Evolutionary conservation across 148 eudicot genomes (phyloP), one percentile per base, ranked within the genome.

Genomic region (Chenopodium formosanum): DNA sequence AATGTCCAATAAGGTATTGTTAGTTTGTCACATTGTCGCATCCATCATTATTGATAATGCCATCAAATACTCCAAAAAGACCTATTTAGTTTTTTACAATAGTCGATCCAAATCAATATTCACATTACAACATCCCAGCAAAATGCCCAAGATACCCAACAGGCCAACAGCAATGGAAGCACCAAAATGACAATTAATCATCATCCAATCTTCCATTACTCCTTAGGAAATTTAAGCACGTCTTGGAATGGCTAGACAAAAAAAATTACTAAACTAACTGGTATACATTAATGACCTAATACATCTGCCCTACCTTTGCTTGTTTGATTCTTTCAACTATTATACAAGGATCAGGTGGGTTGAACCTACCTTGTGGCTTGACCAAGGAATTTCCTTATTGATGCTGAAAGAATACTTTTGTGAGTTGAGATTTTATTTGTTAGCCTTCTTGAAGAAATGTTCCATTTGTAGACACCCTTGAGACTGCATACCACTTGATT

Each of bases 391-490:
- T 62, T 4, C 23, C n/a, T 62, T 62, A 11, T 9, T 7, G n/a
- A 62, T 20, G n/a, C 66, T 20, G 9, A 22, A 4, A 22, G 25
- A 20, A 62, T 58, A 20, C 66, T 31, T 8, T 1, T 44, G 27
- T 46, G 74, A 64, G 44, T 40, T 40, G 44, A 40, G 44, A 40
- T 7, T 22, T 58, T 65, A 85, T 67, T 76, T 78, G 63, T 16
- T 78, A 74, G 89, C 83, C 86, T 83, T 91, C 46, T 87, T 86
- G 70, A 94, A 94, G 85, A 91, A 94, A 83, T 94, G 98, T 48
- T 92, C 94, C 9, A 94, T 87, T 46, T 92, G 95, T 85, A 85
- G 85, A 87, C 87, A 78, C 68, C 97, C 89, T 81, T 75, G 89
- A 70, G 91, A 87, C 80, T 88, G 92, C 82, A 81, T 78, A 84